Conservation (phyloP, 148 eudicot genomes). For the Persicaria tinctoria region DNA sequence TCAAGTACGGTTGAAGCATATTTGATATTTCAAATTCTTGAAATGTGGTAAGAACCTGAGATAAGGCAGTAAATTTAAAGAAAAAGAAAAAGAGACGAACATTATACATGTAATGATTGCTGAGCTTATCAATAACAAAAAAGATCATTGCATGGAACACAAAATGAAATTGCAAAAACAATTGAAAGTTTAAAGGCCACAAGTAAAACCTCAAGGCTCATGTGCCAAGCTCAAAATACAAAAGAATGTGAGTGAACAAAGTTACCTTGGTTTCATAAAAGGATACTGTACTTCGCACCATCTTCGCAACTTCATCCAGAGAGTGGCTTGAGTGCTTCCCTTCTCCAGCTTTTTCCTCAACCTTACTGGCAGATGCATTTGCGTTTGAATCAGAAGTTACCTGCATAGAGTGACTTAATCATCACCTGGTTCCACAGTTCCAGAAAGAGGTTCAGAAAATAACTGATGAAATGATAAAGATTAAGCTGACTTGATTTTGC, state of each 20-base stretch:
- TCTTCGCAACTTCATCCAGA: slow-evolving; percentile 89
- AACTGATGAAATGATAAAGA: neutral
- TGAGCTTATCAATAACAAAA: neutral
- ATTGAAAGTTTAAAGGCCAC: neutral
- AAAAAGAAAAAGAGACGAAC: neutral
- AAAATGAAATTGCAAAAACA: no score
- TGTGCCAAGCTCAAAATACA: neutral
- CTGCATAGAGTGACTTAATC: slow-evolving; percentile 34
- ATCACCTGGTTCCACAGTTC: neutral
- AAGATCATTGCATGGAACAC: neutral
- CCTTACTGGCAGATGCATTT: slow-evolving; percentile 33
- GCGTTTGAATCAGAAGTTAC: slow-evolving; percentile 64
- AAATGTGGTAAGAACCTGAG: slow-evolving; percentile 74
- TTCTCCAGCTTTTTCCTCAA: slow-evolving; percentile 48
- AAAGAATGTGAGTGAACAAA: slow-evolving; percentile 1
- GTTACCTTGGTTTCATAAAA: slow-evolving; percentile 78
- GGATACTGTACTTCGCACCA: slow-evolving; percentile 73
- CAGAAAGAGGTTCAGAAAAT: neutral
- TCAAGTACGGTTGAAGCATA: slow-evolving; percentile 73
- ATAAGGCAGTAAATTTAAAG: neutral
- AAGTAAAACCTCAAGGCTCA: neutral
- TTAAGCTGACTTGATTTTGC: slow-evolving; percentile 9
- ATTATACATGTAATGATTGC: neutral
- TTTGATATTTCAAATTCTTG: slow-evolving; percentile 82
- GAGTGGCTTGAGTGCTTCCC: slow-evolving; percentile 60